A percentile compares a stretch with the other conserved stretches of the same genome.
Conservation (phyloP, 2,329 filamentous ascomycete genomes). For the Didymella glomerata region DNA sequence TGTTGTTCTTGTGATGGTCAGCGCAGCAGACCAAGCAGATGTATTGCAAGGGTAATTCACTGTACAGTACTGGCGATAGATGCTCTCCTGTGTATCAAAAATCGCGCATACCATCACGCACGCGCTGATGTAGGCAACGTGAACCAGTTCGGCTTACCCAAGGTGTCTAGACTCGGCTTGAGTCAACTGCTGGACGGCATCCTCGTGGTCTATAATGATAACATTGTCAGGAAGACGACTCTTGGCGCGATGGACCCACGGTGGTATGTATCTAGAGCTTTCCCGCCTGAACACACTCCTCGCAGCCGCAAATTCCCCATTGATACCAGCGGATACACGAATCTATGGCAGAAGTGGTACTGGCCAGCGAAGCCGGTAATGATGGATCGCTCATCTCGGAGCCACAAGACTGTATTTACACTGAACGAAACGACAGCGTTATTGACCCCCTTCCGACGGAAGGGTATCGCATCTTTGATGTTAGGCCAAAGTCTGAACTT, state of each 20-base stretch:
- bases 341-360: neutral
- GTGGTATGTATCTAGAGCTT: neutral
- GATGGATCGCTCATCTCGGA: neutral
- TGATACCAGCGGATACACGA: neutral
- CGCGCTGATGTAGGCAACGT: slow-evolving; percentile 1
- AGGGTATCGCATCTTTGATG: slow-evolving; percentile 13
- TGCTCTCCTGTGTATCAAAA: slow-evolving; percentile 3
- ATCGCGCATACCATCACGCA: slow-evolving; percentile 12
- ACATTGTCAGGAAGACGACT: neutral
- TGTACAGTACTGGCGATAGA: neutral
- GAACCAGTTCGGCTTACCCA: slow-evolving; percentile 4
- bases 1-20: neutral
- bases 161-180: slow-evolving; percentile 9
- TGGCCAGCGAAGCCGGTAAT: neutral
- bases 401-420: neutral
- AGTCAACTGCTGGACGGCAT: neutral
- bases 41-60: neutral
- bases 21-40: neutral
- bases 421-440: neutral
- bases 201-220: slow-evolving; percentile 4
- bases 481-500: neutral
- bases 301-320: neutral
- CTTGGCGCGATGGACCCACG: neutral
- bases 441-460: slow-evolving; percentile 6
- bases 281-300: neutral